Base-by-base conservation (phyloP, 768 basidiomycete species). In the Suillus luteus region DNA sequence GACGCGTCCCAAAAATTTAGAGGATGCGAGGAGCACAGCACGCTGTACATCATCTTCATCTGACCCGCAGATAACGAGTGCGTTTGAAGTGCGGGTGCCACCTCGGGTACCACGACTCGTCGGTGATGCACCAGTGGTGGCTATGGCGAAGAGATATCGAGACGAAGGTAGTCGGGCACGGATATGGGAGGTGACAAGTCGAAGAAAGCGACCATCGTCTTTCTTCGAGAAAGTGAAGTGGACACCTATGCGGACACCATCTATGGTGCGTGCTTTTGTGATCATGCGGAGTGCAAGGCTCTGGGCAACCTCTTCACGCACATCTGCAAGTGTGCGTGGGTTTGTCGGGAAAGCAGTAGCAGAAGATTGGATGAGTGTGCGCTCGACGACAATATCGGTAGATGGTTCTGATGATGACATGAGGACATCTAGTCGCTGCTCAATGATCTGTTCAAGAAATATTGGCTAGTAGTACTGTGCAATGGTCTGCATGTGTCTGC, bases 1-100 rank as follows among this genome's bases (percentile, higher is more conserved):
- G 35, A 91, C 75, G 14, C 89, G 82, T 3, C 86, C 86, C n/a
- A 89, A 77, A 70, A 93, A 89, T 71, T 92, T 92, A 41, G 89
- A 82, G 60, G 79, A 80, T 15, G 83, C 80, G 60, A 92, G 84
- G 9, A 90, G 81, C 31, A 85, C 80, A 1, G 90, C 89, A 24
- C 89, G 85, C 59, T 88, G 83, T n/a, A 91, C 81, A 58, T 84
- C 82, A 10, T 83, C 81, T 12, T 78, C 74, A 1, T 82, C 80
- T 8, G 88, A 85, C 10, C 85, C 85, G 57, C 81, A 83, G 61
- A 92, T 79, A 61, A 91, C 77, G 14, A 92, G 77, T 3, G 81
- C 78, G 65, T 82, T 83, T 64, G 73, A 62, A 11, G 70, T 66
- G 9, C 68, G 67, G 46, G 62, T 7, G 10, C 31, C 15, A 41